Evolutionary conservation across 352 stramenopile genomes (phyloP).

Genomic region (Phytophthora citrophthora): DNA sequence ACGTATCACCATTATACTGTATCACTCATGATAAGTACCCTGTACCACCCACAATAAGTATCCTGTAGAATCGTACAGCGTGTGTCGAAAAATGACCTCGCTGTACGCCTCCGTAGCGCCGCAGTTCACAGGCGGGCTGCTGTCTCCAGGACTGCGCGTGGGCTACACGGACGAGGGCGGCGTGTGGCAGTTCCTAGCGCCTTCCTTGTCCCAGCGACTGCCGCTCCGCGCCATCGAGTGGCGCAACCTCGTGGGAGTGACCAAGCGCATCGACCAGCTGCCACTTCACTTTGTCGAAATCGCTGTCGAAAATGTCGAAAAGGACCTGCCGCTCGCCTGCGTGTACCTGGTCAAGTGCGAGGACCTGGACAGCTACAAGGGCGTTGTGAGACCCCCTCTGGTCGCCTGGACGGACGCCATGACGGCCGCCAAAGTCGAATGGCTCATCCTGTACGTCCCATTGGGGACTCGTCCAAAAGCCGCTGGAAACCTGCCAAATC

Average conservation of each 20-base stretch:
- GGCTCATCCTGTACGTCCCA: slow-evolving; percentile 87
- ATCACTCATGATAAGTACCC: too few species aligned
- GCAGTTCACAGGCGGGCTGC: slow-evolving; percentile 74
- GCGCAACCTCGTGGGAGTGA: slow-evolving; percentile 81
- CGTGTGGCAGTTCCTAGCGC: slow-evolving; percentile 83
- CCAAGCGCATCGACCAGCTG: slow-evolving; percentile 69
- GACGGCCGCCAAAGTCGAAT: slow-evolving; percentile 69
- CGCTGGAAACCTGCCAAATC: slow-evolving; percentile 43
- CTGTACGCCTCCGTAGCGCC: slow-evolving; percentile 74
- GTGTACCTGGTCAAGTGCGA: slow-evolving; percentile 89
- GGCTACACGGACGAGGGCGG: slow-evolving; percentile 74
- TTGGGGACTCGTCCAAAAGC: slow-evolving; percentile 74
- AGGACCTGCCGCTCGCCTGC: slow-evolving; percentile 54
- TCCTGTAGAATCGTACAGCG: too few species aligned
- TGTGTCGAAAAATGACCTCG: slow-evolving; percentile 55
- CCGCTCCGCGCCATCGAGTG: slow-evolving; percentile 82
- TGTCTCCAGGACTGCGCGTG: slow-evolving; percentile 70
- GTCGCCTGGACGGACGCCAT: slow-evolving; percentile 75
- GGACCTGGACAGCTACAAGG: slow-evolving; percentile 78
- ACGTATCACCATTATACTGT: too few species aligned
- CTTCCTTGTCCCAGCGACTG: slow-evolving; percentile 65
- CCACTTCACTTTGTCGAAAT: slow-evolving; percentile 60
- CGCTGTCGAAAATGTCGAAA: slow-evolving; percentile 15
- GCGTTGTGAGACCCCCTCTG: slow-evolving; percentile 52
- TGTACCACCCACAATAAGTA: too few species aligned